A percentile compares a stretch with the other conserved stretches of the same genome.
phyloP scores from a whole-genome alignment of 768 basidiomycete genomes.

The Coprinopsis sp. region DNA sequence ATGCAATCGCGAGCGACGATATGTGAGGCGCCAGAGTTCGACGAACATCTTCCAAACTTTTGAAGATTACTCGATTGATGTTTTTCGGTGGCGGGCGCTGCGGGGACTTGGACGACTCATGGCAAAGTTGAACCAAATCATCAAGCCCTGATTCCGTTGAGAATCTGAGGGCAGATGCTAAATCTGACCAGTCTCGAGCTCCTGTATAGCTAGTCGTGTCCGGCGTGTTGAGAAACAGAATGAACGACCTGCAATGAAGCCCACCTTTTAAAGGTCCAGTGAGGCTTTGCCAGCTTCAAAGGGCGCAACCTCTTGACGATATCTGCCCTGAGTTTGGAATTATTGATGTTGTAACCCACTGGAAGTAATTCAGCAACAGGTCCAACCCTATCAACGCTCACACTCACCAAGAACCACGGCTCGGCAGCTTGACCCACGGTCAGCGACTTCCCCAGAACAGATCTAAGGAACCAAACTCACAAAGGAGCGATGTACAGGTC shows the following conservation, averaged over 20 bases:
- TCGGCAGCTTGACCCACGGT: conserved; percentile 41
- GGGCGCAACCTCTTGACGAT: conserved; percentile 14
- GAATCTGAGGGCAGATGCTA: conserved; percentile 9
- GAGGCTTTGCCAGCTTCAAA: conserved; percentile 10
- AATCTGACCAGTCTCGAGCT: conserved; percentile 10
- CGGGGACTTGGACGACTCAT: conserved; percentile 7
- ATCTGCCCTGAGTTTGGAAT: conserved; percentile 8
- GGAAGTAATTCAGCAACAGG: background rate
- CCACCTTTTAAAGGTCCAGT: conserved; percentile 12
- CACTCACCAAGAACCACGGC: conserved; percentile 43
- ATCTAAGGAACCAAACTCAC: conserved; percentile 30
- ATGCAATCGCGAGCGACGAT: conserved; percentile 5
- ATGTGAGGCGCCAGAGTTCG: conserved; percentile 5
- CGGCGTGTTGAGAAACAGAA: background rate
- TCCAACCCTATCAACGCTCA: background rate
- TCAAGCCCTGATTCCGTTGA: conserved; percentile 18
- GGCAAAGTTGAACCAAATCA: conserved; percentile 20
- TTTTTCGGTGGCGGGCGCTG: conserved; percentile 8
- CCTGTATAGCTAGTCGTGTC: conserved; percentile 14
- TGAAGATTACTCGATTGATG: conserved; percentile 17
- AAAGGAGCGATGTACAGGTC: conserved; percentile 43
- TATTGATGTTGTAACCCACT: conserved; percentile 29
- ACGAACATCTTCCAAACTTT: conserved; percentile 12
- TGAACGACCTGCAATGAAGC: background rate
- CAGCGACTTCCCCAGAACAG: background rate